Evolutionary conservation across 1,284 basidiomycete species (phyloP), one percentile per base, ranked within the genome.

Genomic region (Cutaneotrichosporon cutaneum): DNA sequence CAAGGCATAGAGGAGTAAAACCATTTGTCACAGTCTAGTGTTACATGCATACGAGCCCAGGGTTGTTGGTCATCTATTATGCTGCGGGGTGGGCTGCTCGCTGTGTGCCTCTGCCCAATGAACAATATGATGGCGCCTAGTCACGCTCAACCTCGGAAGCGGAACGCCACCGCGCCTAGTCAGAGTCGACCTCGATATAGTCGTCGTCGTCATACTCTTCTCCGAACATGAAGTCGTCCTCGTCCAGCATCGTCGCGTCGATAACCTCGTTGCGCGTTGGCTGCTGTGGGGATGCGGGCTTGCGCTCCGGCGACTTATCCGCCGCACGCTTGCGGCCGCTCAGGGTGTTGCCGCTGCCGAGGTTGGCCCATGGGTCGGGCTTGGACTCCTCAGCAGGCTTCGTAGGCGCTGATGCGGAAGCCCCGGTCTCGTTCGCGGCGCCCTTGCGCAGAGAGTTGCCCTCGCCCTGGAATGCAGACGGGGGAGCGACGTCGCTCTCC

Each of bases 161-260:
- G 7, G 39, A 18, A 36, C 39, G 7, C 39, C 4, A 0, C 16
- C 27, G 7, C 18, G 27, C 42, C 58, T 65, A 77, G 64, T 79
- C 77, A 6, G 72, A 74, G 63, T 80, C 79, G 54, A 80, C 72
- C 62, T 76, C 75, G 56, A 79, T 79, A 16, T 76, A 65, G 50
- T 74, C 77, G 32, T 65, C 59, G 44, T 56, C 68, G 35, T 61
- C 68, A 48, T 72, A 70, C 1, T 64, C 68, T 13, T 66, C 68
- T 52, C 65, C 70, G 54, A 68, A 68, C 68, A 71, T 70, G 62
- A 72, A 72, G 61, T 77, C 77, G 59, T 77, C 72, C 57, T 77
- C 77, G 54, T 75, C 75, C 62, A 76, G 53, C 72, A 76, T 76
- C 26, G 75, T 78, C 57, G 70, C 72, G 62, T 74, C 76, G 50